Evolutionary conservation across 192 early-diverging fungal genomes (phyloP).

Genomic region (Lobosporangium transversale): DNA sequence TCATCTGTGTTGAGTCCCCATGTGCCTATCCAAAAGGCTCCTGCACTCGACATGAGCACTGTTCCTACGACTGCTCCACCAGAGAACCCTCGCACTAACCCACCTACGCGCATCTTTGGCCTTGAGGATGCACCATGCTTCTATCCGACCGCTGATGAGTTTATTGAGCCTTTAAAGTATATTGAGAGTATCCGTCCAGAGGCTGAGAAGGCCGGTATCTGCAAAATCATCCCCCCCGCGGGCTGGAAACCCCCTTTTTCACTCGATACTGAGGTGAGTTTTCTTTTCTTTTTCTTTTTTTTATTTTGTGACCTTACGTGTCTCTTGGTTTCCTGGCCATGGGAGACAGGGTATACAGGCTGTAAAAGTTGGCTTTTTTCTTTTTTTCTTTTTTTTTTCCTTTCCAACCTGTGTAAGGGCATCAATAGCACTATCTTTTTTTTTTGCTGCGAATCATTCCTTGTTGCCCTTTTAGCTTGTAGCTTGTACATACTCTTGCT

Average conservation of each 20-base stretch:
- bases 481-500: too few species aligned
- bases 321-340: too few species aligned
- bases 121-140: conserved; percentile 80
- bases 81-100: conserved; percentile 26
- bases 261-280: conserved; percentile 79
- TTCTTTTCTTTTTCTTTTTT: background rate
- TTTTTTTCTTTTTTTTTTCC: too few species aligned
- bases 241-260: conserved; percentile 88
- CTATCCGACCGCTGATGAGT: conserved; percentile 85
- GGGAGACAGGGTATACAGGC: too few species aligned
- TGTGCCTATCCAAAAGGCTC: conserved; percentile 26
- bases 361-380: too few species aligned
- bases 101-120: conserved; percentile 70
- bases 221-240: conserved; percentile 92
- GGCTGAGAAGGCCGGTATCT: conserved; percentile 85
- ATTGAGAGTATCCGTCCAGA: conserved; percentile 81
- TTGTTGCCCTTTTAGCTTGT: too few species aligned
- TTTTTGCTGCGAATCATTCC: too few species aligned
- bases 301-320: too few species aligned
- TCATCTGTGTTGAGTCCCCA: background rate
- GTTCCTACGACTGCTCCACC: conserved; percentile 37
- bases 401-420: too few species aligned
- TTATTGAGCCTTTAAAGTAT: conserved; percentile 84
- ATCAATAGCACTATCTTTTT: too few species aligned
- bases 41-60: conserved; percentile 34